These are phyloP conservation scores for Hapsidospora chrysogenum DNA, from an alignment of 495 filamentous ascomycete species.

Conservation along the genomic window DNA sequence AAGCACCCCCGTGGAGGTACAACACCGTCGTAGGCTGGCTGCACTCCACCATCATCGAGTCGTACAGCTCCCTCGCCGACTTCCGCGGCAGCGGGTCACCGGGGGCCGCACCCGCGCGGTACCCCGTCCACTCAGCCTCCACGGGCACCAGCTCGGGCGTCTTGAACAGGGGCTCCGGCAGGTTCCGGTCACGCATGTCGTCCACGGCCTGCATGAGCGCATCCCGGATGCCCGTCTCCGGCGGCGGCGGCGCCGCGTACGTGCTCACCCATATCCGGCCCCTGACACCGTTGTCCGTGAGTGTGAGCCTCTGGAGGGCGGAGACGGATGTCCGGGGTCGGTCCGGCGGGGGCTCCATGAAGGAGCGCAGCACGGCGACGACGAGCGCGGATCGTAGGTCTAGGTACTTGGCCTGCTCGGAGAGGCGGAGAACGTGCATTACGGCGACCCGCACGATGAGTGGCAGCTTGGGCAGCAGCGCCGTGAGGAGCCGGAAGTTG, in stretches of 20 bases:
- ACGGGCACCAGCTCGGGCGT: conserved; percentile 39
- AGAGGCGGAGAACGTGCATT: conserved; percentile 46
- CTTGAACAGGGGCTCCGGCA: conserved; percentile 22
- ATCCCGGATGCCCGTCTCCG: conserved; percentile 37
- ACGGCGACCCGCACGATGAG: conserved; percentile 50
- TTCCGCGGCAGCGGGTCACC: conserved; percentile 38
- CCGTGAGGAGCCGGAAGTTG: conserved; percentile 22
- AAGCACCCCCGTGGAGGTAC: conserved; percentile 85
- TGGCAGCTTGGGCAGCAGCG: conserved; percentile 42
- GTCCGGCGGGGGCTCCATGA: conserved; percentile 20
- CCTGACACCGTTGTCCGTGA: conserved; percentile 51
- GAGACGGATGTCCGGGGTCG: conserved; percentile 33
- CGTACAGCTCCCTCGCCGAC: conserved; percentile 56
- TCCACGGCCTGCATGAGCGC: conserved; percentile 49
- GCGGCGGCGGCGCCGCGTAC: conserved; percentile 33
- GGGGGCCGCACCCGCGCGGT: conserved; percentile 38
- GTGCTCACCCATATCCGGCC: conserved; percentile 69
- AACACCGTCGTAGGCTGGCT: conserved; percentile 51
- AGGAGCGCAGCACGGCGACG: conserved; percentile 49
- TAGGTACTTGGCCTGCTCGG: conserved; percentile 53
- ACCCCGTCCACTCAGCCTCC: conserved; percentile 80
- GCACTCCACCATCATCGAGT: conserved; percentile 52
- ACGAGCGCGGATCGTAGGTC: conserved; percentile 64
- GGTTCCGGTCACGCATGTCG: conserved; percentile 31
- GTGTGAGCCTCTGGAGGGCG: conserved; percentile 42